Conservation (phyloP, 2,329 filamentous ascomycete species). For the Zasmidium cellare region DNA sequence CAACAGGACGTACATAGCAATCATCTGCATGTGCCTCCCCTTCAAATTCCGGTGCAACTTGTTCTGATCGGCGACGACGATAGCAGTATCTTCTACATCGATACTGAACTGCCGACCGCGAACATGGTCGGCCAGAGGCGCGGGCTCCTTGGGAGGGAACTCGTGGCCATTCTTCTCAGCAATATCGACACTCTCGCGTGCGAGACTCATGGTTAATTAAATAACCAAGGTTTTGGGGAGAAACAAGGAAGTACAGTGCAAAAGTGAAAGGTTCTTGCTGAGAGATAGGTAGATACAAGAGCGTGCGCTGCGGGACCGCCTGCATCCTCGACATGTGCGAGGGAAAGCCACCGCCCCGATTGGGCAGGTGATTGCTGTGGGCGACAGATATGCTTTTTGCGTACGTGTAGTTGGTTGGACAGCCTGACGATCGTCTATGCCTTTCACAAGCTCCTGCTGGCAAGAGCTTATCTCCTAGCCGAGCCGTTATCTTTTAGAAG, state of each 20-base stretch:
- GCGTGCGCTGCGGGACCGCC: background rate
- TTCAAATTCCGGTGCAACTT: conserved; percentile 26
- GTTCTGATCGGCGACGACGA: conserved; percentile 18
- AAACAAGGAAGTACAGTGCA: background rate
- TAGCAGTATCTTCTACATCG: conserved; percentile 5
- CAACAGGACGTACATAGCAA: conserved; percentile 29
- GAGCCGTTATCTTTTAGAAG: background rate
- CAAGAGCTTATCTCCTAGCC: conserved; percentile 8
- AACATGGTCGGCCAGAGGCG: conserved; percentile 10
- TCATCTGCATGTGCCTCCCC: conserved; percentile 39
- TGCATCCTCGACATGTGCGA: background rate
- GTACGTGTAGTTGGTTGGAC: background rate
- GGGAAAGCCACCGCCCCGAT: background rate
- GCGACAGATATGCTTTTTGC: background rate
- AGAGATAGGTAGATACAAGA: background rate
- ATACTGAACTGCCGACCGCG: conserved; percentile 17
- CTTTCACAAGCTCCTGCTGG: too few relatives aligned
- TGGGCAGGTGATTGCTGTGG: background rate
- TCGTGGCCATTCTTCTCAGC: conserved; percentile 4
- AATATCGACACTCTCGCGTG: conserved; percentile 3
- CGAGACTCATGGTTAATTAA: background rate
- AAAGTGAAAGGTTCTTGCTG: background rate
- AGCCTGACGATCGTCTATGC: too few relatives aligned
- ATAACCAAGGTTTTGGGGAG: background rate
- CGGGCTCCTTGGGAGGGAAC: background rate